Conservation (phyloP, 1,284 basidiomycete species). For the Amylostereum areolatum region DNA sequence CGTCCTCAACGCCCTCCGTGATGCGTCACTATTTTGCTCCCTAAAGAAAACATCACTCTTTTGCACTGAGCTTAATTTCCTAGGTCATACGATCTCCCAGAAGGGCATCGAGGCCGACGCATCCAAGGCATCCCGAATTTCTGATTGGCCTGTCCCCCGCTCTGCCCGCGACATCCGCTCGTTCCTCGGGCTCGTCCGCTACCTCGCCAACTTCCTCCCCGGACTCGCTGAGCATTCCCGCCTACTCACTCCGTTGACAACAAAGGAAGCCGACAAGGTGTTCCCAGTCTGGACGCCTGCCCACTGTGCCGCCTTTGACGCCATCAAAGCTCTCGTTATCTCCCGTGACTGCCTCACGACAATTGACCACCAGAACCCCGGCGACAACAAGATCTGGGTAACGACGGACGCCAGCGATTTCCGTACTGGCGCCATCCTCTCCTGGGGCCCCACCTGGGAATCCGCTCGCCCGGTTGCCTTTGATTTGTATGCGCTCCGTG, state of each 20-base stretch:
- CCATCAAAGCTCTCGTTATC: not conserved
- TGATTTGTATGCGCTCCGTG: constrained; percentile 23
- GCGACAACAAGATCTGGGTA: constrained; percentile 10
- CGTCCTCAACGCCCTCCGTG: constrained; percentile 20
- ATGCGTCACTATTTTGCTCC: constrained; percentile 17
- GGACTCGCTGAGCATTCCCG: not conserved
- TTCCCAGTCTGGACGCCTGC: not conserved
- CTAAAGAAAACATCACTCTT: constrained; percentile 27
- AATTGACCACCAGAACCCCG: constrained; percentile 1
- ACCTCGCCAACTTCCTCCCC: constrained; percentile 15
- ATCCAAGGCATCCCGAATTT: constrained; percentile 22
- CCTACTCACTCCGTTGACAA: not conserved
- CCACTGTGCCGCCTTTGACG: not conserved
- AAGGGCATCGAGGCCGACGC: constrained; percentile 23
- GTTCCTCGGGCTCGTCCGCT: constrained; percentile 31
- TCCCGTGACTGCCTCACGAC: not conserved
- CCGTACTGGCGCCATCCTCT: constrained; percentile 15
- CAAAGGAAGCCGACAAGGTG: constrained; percentile 11
- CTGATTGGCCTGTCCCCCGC: constrained; percentile 25
- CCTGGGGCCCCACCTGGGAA: constrained; percentile 14
- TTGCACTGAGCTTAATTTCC: constrained; percentile 15
- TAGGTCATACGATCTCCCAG: constrained; percentile 25
- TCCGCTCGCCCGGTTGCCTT: constrained; percentile 16
- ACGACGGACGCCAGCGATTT: constrained; percentile 15
- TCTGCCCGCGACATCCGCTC: constrained; percentile 20